A percentile compares a stretch with the other conserved stretches of the same genome.
Evolutionary conservation across 305 asterid species (phyloP).

Genomic region (Fraxinus nigra): DNA sequence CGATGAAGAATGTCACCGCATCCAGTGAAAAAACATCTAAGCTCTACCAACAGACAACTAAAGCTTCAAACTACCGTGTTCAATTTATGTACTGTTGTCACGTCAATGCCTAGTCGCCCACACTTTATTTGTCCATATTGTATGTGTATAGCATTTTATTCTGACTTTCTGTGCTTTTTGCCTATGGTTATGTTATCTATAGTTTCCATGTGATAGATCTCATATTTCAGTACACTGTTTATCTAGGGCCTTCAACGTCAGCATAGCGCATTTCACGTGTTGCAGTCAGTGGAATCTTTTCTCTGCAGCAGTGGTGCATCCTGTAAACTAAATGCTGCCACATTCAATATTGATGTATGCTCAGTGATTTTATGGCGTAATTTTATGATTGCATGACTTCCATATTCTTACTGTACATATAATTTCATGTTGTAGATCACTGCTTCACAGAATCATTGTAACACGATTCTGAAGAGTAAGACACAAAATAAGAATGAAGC

Average conservation of each 20-base stretch:
- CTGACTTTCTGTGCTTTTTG: not conserved
- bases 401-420: constrained; percentile 12
- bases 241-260: constrained; percentile 74
- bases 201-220: constrained; percentile 7
- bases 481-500: constrained; percentile 20
- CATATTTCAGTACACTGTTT: constrained; percentile 20
- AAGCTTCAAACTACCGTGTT: not conserved
- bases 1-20: not conserved
- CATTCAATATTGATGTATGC: constrained; percentile 64
- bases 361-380: not conserved
- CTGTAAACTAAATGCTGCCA: constrained; percentile 54
- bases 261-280: constrained; percentile 58
- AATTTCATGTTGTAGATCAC: constrained; percentile 37
- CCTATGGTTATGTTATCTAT: not conserved
- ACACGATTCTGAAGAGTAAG: constrained; percentile 39
- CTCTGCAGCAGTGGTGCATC: constrained; percentile 55
- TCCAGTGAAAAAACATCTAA: not conserved
- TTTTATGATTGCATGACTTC: not conserved
- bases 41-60: not conserved
- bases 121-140: not conserved
- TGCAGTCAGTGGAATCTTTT: constrained; percentile 73
- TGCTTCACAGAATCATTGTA: constrained; percentile 48
- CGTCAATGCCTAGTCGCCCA: not conserved
- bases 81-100: not conserved
- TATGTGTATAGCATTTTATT: not conserved